Conservation (phyloP, 192 early-diverging fungal species). For the Mortierella alpina region DNA sequence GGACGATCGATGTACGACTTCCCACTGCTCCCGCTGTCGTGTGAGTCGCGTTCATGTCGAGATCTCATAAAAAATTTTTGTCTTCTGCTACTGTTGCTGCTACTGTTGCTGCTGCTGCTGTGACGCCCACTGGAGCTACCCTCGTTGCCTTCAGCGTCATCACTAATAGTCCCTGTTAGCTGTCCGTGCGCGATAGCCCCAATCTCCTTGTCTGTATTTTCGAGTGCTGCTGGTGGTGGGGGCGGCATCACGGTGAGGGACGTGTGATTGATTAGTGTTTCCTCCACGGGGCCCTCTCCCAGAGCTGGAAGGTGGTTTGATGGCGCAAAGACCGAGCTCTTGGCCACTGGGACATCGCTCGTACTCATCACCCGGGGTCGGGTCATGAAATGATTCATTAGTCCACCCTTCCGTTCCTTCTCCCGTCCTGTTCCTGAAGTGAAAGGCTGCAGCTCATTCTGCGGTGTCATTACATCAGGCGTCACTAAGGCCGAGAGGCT, state of each 20-base stretch:
- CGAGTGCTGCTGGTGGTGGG: not conserved
- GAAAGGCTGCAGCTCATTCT: not conserved
- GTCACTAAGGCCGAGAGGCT: constrained; percentile 4
- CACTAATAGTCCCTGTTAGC: no score
- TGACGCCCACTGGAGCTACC: no score
- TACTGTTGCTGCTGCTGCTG: not conserved
- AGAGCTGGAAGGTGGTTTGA: not conserved
- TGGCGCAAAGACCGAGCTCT: not conserved
- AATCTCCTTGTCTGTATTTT: no score
- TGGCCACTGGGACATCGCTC: constrained; percentile 4
- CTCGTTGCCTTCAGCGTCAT: no score
- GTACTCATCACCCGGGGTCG: constrained; percentile 7
- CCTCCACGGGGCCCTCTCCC: no score
- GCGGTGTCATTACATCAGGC: not conserved
- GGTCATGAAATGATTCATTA: constrained; percentile 20
- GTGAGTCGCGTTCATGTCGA: not conserved
- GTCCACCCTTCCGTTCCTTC: constrained; percentile 17
- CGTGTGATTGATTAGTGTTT: no score
- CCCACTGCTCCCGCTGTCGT: not conserved
- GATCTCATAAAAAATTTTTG: not conserved
- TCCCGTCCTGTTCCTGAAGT: not conserved
- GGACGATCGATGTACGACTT: no score
- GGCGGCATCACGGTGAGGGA: not conserved
- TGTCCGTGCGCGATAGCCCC: no score
- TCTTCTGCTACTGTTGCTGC: not conserved